Percentiles rank a stretch among this genome's conserved stretches.
These are phyloP conservation scores for Taiozyma sp. DNA, from an alignment of 1,139 yeast genomes.

Conservation along the genomic window DNA sequence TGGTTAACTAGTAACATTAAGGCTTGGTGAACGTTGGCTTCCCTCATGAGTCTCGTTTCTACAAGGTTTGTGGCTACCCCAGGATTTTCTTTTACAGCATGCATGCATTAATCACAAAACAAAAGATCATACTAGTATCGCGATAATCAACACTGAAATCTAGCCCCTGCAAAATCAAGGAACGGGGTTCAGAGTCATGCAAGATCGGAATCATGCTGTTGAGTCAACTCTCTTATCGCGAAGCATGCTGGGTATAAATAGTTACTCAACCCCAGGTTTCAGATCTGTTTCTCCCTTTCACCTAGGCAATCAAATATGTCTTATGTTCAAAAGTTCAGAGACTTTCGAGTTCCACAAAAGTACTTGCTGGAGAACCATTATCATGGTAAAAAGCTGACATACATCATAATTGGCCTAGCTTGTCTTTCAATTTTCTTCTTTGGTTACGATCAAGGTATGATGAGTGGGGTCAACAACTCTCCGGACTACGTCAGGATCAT, in stretches of 20 bases:
- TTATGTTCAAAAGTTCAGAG: not conserved
- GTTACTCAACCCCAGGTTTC: not conserved
- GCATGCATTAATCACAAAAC: too few species aligned
- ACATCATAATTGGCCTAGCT: not conserved
- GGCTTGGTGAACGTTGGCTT: not conserved
- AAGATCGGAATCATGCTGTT: not conserved
- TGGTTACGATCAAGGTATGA: slow-evolving; percentile 1
- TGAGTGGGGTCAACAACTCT: slow-evolving; percentile 2
- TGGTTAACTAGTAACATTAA: too few species aligned
- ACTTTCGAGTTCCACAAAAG: not conserved
- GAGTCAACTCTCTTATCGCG: not conserved
- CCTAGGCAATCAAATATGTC: not conserved
- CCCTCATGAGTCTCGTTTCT: not conserved
- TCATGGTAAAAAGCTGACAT: slow-evolving; percentile 1
- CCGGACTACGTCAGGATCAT: slow-evolving; percentile 3
- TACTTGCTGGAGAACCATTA: not conserved
- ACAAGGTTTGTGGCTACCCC: not conserved
- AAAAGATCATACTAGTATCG: too few species aligned
- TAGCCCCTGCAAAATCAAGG: not conserved
- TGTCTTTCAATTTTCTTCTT: not conserved
- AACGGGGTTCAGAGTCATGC: not conserved
- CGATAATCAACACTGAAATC: too few species aligned
- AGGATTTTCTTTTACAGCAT: not conserved
- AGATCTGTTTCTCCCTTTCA: not conserved
- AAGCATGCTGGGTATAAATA: not conserved